Percentiles rank a stretch among this genome's conserved stretches.
Conservation (phyloP, 2,329 filamentous ascomycete genomes). For the Shiraia sp. region DNA sequence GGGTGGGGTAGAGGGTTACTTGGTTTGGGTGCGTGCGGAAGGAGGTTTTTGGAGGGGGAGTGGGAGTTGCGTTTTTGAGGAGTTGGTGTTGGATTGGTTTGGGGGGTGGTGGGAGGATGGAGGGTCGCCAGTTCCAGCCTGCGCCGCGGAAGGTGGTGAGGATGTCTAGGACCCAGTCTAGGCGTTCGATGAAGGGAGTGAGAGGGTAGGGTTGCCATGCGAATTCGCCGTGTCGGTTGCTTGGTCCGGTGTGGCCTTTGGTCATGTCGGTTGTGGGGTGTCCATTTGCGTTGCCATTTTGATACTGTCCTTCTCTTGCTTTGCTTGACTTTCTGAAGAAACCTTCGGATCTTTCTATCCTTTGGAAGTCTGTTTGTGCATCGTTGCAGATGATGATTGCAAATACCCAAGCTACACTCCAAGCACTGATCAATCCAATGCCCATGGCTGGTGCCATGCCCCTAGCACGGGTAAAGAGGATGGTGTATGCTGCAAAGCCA, state of each 20-base stretch:
- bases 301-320: neutral
- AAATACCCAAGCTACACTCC: slow-evolving; percentile 58
- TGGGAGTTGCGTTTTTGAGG: slow-evolving; percentile 25
- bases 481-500: slow-evolving; percentile 49
- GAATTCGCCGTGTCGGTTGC: slow-evolving; percentile 42
- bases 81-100: slow-evolving; percentile 46
- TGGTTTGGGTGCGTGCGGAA: slow-evolving; percentile 36
- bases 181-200: slow-evolving; percentile 52
- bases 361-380: slow-evolving; percentile 57
- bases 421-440: slow-evolving; percentile 58
- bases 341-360: slow-evolving; percentile 54
- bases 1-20: slow-evolving; percentile 42
- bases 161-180: slow-evolving; percentile 63
- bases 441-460: slow-evolving; percentile 58
- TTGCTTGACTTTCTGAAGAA: slow-evolving; percentile 16
- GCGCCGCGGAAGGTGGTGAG: slow-evolving; percentile 62
- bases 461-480: slow-evolving; percentile 52
- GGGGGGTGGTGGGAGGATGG: slow-evolving; percentile 52
- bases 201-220: slow-evolving; percentile 60
- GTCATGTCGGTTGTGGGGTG: slow-evolving; percentile 4
- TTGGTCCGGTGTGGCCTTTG: slow-evolving; percentile 28
- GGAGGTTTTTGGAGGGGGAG: slow-evolving; percentile 18
- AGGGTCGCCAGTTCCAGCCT: slow-evolving; percentile 63
- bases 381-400: slow-evolving; percentile 61
- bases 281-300: neutral